Conservation (phyloP, 371 early-diverging fungal species). For the Phascolomyces articulosus region DNA sequence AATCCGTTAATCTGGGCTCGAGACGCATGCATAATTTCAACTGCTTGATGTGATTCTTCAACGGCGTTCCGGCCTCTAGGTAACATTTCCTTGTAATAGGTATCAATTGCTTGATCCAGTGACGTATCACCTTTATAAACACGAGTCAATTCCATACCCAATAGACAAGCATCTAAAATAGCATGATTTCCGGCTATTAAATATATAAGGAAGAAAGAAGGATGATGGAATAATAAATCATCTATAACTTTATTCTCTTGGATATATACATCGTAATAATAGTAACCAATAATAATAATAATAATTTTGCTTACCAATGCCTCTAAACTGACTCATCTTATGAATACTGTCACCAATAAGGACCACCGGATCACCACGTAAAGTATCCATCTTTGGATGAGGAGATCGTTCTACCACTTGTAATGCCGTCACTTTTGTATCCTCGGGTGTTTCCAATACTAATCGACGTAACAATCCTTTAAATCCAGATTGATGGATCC, state of each 20-base stretch:
- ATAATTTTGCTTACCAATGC: constrained; percentile 26
- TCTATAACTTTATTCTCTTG: too few relatives aligned
- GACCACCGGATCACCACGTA: constrained; percentile 5
- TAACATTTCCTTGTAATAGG: constrained; percentile 29
- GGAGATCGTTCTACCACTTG: constrained; percentile 22
- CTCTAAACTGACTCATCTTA: constrained; percentile 22
- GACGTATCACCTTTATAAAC: constrained; percentile 15
- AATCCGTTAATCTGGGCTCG: constrained; percentile 1
- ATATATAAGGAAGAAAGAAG: too few relatives aligned
- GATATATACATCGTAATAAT: too few relatives aligned
- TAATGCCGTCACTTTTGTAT: background rate
- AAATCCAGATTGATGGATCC: background rate
- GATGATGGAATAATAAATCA: too few relatives aligned
- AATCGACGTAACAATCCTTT: background rate
- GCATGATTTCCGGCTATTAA: constrained; percentile 39
- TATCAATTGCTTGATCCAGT: constrained; percentile 19
- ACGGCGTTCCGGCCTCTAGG: constrained; percentile 29
- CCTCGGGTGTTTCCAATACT: constrained; percentile 1
- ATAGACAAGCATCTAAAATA: constrained; percentile 27
- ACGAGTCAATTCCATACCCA: constrained; percentile 19
- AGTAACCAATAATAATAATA: too few relatives aligned
- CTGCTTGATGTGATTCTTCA: constrained; percentile 25
- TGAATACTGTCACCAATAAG: constrained; percentile 29
- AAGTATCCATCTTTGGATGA: background rate
- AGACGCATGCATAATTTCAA: constrained; percentile 8